Percentiles rank a stretch among this genome's conserved stretches.
phyloP scores from a whole-genome alignment of 2,329 filamentous ascomycete species.

The Nannizziopsis arthrosporioides region DNA sequence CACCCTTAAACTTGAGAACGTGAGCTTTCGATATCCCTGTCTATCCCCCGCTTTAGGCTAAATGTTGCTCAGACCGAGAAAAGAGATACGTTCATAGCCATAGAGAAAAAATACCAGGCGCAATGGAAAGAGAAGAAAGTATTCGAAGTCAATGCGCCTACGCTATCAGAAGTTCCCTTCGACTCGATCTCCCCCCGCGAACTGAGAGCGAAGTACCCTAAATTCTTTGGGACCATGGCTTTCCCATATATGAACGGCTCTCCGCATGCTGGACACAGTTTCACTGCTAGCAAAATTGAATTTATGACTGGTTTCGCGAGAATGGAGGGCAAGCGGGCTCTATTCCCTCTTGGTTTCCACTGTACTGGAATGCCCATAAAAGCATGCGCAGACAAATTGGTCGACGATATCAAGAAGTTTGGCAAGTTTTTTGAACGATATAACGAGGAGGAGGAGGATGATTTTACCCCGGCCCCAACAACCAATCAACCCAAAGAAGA shows the following conservation, averaged over 20 bases:
- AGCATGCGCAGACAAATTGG: conserved; percentile 89
- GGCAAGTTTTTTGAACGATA: conserved; percentile 75
- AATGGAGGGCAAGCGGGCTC: conserved; percentile 76
- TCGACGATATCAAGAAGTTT: conserved; percentile 78
- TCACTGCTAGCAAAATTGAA: conserved; percentile 86
- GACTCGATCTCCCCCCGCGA: conserved; percentile 61
- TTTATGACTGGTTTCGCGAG: conserved; percentile 77
- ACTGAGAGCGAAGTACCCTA: conserved; percentile 69
- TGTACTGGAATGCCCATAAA: conserved; percentile 98
- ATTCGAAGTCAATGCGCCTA: conserved; percentile 79
- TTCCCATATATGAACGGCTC: conserved; percentile 80
- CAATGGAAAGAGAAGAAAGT: conserved; percentile 66
- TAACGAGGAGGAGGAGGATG: conserved; percentile 48
- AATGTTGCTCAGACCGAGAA: conserved; percentile 58
- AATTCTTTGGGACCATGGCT: conserved; percentile 76
- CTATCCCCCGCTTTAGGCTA: conserved; percentile 17
- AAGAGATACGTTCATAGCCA: conserved; percentile 65
- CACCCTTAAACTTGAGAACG: conserved; percentile 55
- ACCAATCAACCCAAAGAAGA: conserved; percentile 61
- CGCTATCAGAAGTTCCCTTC: conserved; percentile 62
- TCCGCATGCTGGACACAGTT: conserved; percentile 82
- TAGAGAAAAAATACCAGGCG: conserved; percentile 86
- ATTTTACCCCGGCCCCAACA: conserved; percentile 48
- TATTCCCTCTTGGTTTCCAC: conserved; percentile 92
- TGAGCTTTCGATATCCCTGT: conserved; percentile 19